Percentiles rank a stretch among this genome's conserved stretches.
phyloP scores from a whole-genome alignment of 768 basidiomycete genomes.

The Trametes villosa region DNA sequence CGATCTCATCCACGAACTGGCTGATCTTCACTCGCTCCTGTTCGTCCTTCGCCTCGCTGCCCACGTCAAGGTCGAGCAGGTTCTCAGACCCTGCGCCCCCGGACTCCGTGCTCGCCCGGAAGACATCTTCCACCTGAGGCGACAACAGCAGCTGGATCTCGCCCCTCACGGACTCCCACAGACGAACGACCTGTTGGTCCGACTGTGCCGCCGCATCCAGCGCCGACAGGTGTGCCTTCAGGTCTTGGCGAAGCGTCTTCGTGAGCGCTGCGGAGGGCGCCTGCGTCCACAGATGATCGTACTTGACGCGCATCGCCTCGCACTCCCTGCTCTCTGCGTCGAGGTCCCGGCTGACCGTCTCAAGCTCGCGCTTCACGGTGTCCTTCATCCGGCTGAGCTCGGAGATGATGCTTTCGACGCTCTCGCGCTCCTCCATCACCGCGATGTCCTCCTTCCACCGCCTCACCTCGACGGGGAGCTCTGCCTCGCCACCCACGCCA shows the following conservation, averaged over 20 bases:
- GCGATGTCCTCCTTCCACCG: constrained; percentile 77
- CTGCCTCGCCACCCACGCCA: constrained; percentile 61
- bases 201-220: constrained; percentile 79
- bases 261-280: constrained; percentile 77
- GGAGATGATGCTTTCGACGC: constrained; percentile 63
- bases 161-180: constrained; percentile 72
- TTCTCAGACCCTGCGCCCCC: constrained; percentile 44
- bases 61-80: constrained; percentile 76
- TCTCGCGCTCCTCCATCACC: constrained; percentile 68
- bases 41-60: constrained; percentile 60
- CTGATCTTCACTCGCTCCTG: constrained; percentile 70
- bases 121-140: constrained; percentile 64
- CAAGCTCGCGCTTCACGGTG: constrained; percentile 62
- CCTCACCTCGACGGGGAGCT: constrained; percentile 71
- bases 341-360: constrained; percentile 63
- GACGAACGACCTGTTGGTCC: constrained; percentile 70
- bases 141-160: constrained; percentile 70
- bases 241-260: constrained; percentile 71
- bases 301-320: constrained; percentile 86
- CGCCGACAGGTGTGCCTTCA: constrained; percentile 73
- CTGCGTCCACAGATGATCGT: constrained; percentile 87
- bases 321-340: constrained; percentile 87
- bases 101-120: constrained; percentile 53
- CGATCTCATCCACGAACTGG: constrained; percentile 71
- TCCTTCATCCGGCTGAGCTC: constrained; percentile 64